phyloP scores from a whole-genome alignment of 805 yeast species.

The Wickerhamomyces strasburgensis region DNA sequence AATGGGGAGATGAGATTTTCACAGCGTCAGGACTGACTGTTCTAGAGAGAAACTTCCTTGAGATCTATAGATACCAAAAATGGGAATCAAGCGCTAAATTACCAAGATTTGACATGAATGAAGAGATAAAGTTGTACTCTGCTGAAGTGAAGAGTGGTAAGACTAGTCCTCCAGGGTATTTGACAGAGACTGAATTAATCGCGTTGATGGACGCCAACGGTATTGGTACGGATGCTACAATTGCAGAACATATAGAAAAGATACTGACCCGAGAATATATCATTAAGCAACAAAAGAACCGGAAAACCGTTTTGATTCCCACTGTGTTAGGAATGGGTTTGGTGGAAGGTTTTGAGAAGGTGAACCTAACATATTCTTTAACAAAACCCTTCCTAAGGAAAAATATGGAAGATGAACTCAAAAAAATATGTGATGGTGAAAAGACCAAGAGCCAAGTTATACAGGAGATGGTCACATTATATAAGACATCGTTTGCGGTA shows the following conservation, averaged over 20 bases:
- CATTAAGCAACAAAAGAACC: slow-evolving; percentile 33
- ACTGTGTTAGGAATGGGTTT: slow-evolving; percentile 80
- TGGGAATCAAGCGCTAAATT: slow-evolving; percentile 68
- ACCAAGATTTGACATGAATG: slow-evolving; percentile 59
- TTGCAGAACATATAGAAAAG: slow-evolving; percentile 94
- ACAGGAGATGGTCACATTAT: slow-evolving; percentile 47
- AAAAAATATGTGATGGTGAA: slow-evolving; percentile 62
- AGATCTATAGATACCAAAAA: slow-evolving; percentile 68
- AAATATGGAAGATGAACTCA: slow-evolving; percentile 63
- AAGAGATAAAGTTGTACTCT: slow-evolving; percentile 47
- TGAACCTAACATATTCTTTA: slow-evolving; percentile 69
- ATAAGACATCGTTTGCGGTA: slow-evolving; percentile 54
- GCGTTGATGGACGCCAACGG: slow-evolving; percentile 95
- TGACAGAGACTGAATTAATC: slow-evolving; percentile 91
- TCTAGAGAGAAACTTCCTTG: slow-evolving; percentile 67
- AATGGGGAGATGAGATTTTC: slow-evolving; percentile 79
- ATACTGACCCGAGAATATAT: slow-evolving; percentile 66
- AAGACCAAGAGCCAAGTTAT: slow-evolving; percentile 50
- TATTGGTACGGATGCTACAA: slow-evolving; percentile 98
- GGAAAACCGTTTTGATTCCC: slow-evolving; percentile 55
- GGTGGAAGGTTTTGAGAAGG: slow-evolving; percentile 80
- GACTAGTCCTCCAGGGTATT: slow-evolving; percentile 73
- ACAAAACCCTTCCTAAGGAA: slow-evolving; percentile 87
- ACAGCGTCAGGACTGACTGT: slow-evolving; percentile 72
- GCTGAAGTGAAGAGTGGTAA: slow-evolving; percentile 66